Base-by-base conservation (phyloP, 75 land plant species). In the Selaginella moellendorffii region DNA sequence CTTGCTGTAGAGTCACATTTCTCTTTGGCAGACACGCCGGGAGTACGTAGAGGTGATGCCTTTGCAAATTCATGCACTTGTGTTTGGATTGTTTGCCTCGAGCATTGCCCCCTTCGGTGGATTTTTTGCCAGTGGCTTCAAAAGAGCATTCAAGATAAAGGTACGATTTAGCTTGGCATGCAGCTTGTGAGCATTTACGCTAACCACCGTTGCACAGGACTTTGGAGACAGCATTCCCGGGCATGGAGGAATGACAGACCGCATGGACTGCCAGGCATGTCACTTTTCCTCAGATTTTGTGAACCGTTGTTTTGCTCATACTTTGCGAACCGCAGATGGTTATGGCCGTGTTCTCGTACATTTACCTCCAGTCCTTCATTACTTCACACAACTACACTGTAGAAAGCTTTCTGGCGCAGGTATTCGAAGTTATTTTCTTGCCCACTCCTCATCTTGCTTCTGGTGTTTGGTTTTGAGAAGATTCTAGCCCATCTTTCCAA, bases 191-290 rank as follows among this genome's bases (percentile, higher is more conserved):
- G 9, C 54, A 36, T 36, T 36, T 5, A 36, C 14, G 5, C 14
- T 5, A 36, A 36, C 46, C 5, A 5, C 14, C 10, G 46, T 5
- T 36, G 24, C 60, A 24, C 79, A 93, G 98, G 98, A 93, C 67
- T 93, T 93, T 79, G 98, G 98, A 63, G 96, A 93, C 68, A 88
- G 96, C 56, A 93, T 93, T 63, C 98, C 96, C 73, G 96, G 96
- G 21, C 96, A 88, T 77, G 98, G 96, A 31, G 96, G 98, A 20
- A 85, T 93, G 5, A 93, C 98, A 29, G 98, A 93, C 72, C 85
- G 96, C 69, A 93, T 93, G 98, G 96, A 93, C 66, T 93, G 98
- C 53, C 98, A 93, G 90, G 98, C 88, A 64, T 65, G 61, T 28
- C 19, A n/a, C 52, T 24, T 29, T 29, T 22, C 1, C 72, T 1